Evolutionary conservation across 2,329 filamentous ascomycete genomes (phyloP), one percentile per base, ranked within the genome.

Genomic region (Penicillium psychrosexuale): DNA sequence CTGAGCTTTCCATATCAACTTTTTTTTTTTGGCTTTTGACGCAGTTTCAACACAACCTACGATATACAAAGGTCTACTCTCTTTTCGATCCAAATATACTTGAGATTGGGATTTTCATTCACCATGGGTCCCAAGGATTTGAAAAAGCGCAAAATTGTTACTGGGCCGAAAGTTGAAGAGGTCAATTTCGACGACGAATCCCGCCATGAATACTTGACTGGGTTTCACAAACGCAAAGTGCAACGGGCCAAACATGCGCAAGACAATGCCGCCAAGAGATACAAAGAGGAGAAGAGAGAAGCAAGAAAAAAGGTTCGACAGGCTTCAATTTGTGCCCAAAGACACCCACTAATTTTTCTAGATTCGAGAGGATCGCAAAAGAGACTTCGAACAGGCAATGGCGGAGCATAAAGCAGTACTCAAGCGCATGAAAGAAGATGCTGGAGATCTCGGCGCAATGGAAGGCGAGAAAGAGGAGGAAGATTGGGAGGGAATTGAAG

Each of bases 201-300:
- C 43, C 87, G 94, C 61, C 79, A 88, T 61, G 91, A 97, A 68
- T 99, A 90, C 70, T 81, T 99, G 55, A 97, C 91, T 0, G 94
- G 94, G 3, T 99, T 99, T 76, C 92, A 93, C 79, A 99, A 97
- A 81, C 88, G 94, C 73, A 97, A 97, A 74, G 77, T 89, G 50
- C 88, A 91, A 72, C 84, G 94, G 36, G 85, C 87, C 62, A 95
- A 96, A 77, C 80, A 87, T 73, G 93, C 93, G 1, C 89, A 94
- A 69, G 91, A 94, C 63, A 81, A 88, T 64, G 90, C 90, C 3
- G 86, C 84, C 43, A 88, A 90, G 73, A 86, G 83, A 69, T 91
- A 87, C 45, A 85, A 87, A 47, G 84, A 91, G 67, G 92, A 96
- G 71, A 89, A 82, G 69, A 82, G 92, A 54, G 78, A 82, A 55